Evolutionary conservation across 148 eudicot species (phyloP), one percentile per base, ranked within the genome.

Genomic region (Fallopia convolvulus): DNA sequence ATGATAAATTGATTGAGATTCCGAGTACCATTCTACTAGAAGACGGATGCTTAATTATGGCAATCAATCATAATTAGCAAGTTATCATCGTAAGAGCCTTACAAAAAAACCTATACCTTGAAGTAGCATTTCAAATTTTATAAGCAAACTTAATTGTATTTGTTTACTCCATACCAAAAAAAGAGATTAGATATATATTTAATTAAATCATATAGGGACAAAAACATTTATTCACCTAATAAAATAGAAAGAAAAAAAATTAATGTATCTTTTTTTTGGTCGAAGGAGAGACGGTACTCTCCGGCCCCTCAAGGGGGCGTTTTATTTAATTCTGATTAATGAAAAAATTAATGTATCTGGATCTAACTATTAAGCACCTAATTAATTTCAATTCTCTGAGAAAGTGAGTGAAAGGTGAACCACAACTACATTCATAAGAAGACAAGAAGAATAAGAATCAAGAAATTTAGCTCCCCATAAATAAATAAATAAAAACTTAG

Each of bases 381-480:
- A 44, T 52, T 52, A 14, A 17, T 52, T 52, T 5, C n/a, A n/a
- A n/a, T n/a, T n/a, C n/a, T 52, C 6, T 52, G n/a, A 15, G 56
- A 52, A 52, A 52, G 56, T 52, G 56, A 52, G 56, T 52, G 20
- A 52, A 55, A 55, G 60, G 21, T 55, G 60, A 55, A 55, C 21
- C 21, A 55, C 60, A 55, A 55, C 60, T 18, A 53, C 33, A 61
- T 10, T 26, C 8, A 61, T 65, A 65, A 65, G 40, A 41, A 65
- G 70, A 65, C 70, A 65, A 26, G 40, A 8, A 30, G 70, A 65
- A 65, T 65, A 65, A 65, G 70, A 30, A 65, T 65, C 15, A 26
- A 13, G 39, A 65, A 65, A 65, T 58, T 18, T 58, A 58, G 26
- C 26, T 7, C 65, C 32, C 9, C 65, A 12, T 32, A 13, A 12